Conservation (phyloP, 108 stramenopile species). For the Licmophora abbreviata region DNA sequence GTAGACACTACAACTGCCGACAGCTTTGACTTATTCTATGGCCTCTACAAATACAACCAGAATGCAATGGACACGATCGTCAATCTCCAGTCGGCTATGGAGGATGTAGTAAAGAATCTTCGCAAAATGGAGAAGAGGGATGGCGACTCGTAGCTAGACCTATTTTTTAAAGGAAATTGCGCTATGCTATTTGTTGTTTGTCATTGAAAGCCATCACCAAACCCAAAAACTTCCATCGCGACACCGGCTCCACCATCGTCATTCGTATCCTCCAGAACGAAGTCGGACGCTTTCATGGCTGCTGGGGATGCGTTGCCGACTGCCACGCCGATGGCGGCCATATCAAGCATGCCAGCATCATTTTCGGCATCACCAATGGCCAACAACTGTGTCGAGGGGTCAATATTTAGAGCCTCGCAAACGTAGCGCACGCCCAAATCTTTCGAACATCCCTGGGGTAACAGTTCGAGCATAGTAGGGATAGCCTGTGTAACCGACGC, state of each 20-base stretch:
- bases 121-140: constrained; percentile 47
- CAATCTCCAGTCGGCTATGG: constrained; percentile 46
- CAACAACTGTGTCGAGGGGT: constrained; percentile 50
- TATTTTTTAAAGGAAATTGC: too few relatives aligned
- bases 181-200: too few relatives aligned
- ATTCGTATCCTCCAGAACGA: constrained; percentile 66
- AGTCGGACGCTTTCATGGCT: constrained; percentile 70
- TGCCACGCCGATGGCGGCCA: constrained; percentile 75
- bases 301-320: constrained; percentile 76
- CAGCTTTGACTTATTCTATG: constrained; percentile 97
- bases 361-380: constrained; percentile 94
- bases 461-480: constrained; percentile 86
- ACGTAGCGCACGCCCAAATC: constrained; percentile 76
- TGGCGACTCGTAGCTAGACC: too few relatives aligned
- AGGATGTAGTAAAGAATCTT: constrained; percentile 50
- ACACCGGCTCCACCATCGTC: constrained; percentile 88
- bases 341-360: constrained; percentile 76
- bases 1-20: constrained; percentile 93
- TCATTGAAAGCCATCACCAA: too few relatives aligned
- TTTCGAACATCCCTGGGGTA: constrained; percentile 85
- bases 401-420: constrained; percentile 64
- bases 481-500: constrained; percentile 78
- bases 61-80: constrained; percentile 54
- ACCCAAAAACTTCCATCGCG: constrained; percentile 63
- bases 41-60: constrained; percentile 92